These are phyloP conservation scores for Amanita exitialis DNA, from an alignment of 768 basidiomycete genomes.

Conservation along the genomic window DNA sequence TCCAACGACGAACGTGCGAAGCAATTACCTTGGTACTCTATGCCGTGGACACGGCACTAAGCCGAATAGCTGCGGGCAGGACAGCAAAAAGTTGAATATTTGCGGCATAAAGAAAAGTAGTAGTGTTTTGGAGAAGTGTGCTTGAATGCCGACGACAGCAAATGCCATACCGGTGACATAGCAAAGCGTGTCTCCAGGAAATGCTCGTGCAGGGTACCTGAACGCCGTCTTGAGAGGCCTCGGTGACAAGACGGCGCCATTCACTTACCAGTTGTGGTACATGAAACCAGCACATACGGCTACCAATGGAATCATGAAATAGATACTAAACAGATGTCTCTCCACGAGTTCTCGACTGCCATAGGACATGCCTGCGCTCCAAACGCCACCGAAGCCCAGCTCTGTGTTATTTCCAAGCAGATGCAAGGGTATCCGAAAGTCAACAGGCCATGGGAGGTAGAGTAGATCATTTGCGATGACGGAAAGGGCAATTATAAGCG, in stretches of 20 bases:
- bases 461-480: slow-evolving; percentile 88
- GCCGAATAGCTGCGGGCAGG: slow-evolving; percentile 91
- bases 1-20: slow-evolving; percentile 1
- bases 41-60: slow-evolving; percentile 92
- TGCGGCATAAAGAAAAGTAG: slow-evolving; percentile 96
- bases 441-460: slow-evolving; percentile 84
- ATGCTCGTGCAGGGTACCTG: slow-evolving; percentile 94
- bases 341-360: slow-evolving; percentile 84
- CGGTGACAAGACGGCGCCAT: neutral
- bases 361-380: slow-evolving; percentile 77
- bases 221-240: slow-evolving; percentile 5
- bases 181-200: slow-evolving; percentile 95
- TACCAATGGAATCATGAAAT: slow-evolving; percentile 93
- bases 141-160: slow-evolving; percentile 93
- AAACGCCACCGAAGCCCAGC: slow-evolving; percentile 67
- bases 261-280: slow-evolving; percentile 88
- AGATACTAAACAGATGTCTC: slow-evolving; percentile 90
- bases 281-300: slow-evolving; percentile 86
- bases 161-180: slow-evolving; percentile 99
- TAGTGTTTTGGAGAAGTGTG: slow-evolving; percentile 94
- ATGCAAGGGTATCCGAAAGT: slow-evolving; percentile 62
- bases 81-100: slow-evolving; percentile 94
- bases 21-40: slow-evolving; percentile 72
- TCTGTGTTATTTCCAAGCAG: slow-evolving; percentile 57
- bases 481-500: slow-evolving; percentile 83